Conservation (phyloP, 2,329 filamentous ascomycete species). For the Paecilomyces variotii region DNA sequence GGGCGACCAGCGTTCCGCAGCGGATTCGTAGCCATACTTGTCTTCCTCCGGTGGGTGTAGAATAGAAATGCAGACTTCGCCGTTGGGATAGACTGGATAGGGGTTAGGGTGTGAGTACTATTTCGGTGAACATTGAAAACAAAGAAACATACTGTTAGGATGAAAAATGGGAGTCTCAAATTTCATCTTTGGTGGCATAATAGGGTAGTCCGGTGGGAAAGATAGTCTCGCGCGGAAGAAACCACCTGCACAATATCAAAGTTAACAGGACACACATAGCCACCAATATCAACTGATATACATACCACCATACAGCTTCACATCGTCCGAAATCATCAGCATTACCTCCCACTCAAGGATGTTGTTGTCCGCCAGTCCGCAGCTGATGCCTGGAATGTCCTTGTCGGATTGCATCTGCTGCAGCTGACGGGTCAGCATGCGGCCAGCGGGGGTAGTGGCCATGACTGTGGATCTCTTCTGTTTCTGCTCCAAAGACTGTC, state of each 20-base stretch:
- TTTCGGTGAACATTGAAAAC: background rate
- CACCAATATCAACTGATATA: constrained; percentile 7
- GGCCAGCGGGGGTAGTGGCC: constrained; percentile 38
- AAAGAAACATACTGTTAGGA: constrained; percentile 60
- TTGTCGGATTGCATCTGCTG: constrained; percentile 90
- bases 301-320: constrained; percentile 85
- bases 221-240: constrained; percentile 80
- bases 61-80: constrained; percentile 93
- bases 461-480: constrained; percentile 16
- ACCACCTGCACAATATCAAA: constrained; percentile 53
- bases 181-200: constrained; percentile 77
- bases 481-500: background rate
- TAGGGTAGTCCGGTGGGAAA: constrained; percentile 82
- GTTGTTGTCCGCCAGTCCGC: constrained; percentile 75
- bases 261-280: background rate
- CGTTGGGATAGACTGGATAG: constrained; percentile 63
- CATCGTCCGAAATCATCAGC: constrained; percentile 95
- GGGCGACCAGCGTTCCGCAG: constrained; percentile 84
- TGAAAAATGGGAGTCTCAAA: constrained; percentile 86
- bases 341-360: constrained; percentile 98
- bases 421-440: constrained; percentile 74
- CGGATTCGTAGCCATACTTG: constrained; percentile 84
- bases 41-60: constrained; percentile 93
- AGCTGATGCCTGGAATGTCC: constrained; percentile 90
- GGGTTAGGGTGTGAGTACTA: constrained; percentile 1